Evolutionary conservation across 192 early-diverging fungal species (phyloP).

Genomic region (Backusella liffmaniae): DNA sequence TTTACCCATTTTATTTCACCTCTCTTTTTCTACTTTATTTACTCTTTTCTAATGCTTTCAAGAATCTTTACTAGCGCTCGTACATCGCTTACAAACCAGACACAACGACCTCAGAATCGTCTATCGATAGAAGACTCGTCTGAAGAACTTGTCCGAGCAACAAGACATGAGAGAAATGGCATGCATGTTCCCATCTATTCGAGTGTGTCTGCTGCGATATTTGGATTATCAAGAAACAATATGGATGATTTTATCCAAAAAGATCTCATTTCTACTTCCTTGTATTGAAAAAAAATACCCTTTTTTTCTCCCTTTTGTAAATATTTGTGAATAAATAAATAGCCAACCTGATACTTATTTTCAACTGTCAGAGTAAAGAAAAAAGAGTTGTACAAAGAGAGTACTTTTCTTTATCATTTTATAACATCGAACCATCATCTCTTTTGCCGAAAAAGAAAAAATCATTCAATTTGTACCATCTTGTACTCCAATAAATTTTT

Average conservation of each 20-base stretch:
- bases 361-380: neutral
- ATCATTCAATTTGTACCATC: constrained; percentile 7
- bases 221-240: constrained; percentile 7
- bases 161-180: neutral
- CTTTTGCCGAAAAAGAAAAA: constrained; percentile 8
- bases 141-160: constrained; percentile 7
- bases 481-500: neutral
- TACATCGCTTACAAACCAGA: neutral
- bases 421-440: constrained; percentile 2
- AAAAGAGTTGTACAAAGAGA: neutral
- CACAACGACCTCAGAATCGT: neutral
- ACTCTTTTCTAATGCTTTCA: neutral
- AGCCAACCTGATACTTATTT: too few relatives aligned
- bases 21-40: neutral
- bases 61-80: neutral
- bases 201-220: neutral
- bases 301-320: neutral
- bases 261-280: constrained; percentile 18
- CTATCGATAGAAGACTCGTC: constrained; percentile 10
- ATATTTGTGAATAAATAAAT: neutral
- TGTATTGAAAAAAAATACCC: neutral
- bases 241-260: constrained; percentile 25
- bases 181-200: neutral
- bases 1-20: neutral
- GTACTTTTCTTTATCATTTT: neutral